A percentile compares a stretch with the other conserved stretches of the same genome.
phyloP scores from a whole-genome alignment of 2,329 filamentous ascomycete species.

The Verticillium nonalfalfae region DNA sequence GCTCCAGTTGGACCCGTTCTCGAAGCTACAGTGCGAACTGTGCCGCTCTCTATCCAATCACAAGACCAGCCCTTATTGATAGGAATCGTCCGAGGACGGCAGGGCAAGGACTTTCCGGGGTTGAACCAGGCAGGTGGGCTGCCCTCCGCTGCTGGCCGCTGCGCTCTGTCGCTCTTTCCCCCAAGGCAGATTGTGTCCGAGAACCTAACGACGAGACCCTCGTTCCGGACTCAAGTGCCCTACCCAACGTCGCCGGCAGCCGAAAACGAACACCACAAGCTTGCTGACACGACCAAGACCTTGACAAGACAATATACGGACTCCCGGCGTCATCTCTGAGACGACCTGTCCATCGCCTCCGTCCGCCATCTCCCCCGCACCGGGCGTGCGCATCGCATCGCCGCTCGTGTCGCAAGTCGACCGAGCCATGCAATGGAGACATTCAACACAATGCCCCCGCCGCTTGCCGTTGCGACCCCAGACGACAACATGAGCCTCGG shows the following conservation, averaged over 20 bases:
- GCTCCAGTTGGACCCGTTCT: not conserved
- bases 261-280: not conserved
- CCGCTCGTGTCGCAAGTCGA: not conserved
- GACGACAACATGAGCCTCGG: slow-evolving; percentile 42
- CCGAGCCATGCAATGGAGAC: slow-evolving; percentile 45
- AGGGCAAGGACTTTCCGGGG: not conserved
- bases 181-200: not conserved
- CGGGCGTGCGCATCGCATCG: not conserved
- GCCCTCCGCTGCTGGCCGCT: not conserved
- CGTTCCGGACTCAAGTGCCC: not conserved
- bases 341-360: not conserved
- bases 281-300: not conserved
- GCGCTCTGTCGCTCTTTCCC: not conserved
- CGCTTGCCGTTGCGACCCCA: slow-evolving; percentile 36
- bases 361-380: not conserved
- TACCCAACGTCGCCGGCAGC: not conserved
- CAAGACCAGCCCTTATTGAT: not conserved
- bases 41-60: not conserved
- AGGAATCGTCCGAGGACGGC: not conserved
- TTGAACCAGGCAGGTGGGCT: not conserved
- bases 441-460: slow-evolving; percentile 48
- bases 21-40: not conserved
- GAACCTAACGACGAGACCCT: not conserved
- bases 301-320: not conserved
- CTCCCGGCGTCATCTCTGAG: not conserved